Base-by-base conservation (phyloP, 306 rosid genomes). In the Lathyrus aphaca region DNA sequence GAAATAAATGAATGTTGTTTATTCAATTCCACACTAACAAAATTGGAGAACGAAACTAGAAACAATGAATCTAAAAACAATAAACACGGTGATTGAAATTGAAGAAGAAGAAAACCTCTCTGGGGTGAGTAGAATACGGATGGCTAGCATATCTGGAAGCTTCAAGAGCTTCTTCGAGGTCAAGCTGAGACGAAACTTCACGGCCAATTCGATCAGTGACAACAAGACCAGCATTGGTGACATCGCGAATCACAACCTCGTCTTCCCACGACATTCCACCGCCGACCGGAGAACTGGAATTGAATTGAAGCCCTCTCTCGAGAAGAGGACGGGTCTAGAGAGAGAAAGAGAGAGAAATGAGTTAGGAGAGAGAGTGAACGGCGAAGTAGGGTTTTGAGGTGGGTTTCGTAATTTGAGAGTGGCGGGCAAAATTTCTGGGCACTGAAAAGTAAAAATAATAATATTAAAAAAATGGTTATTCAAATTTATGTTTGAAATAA, bases 141-240 rank as follows among this genome's bases (percentile, higher is more conserved):
- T 94, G 96, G 48, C 92, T 94, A 2, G 89, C 82, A 65, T 94
- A 88, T 87, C 99, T 80, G 27, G 96, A 91, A 46, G 97, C 96
- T 68, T 94, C 99, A 1, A 94, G 92, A 64, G 97, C 70, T 81
- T 91, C 99, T 86, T 94, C 96, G 25, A 94, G 95, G 80, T 94
- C 97, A 56, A 87, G 91, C 79, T 94, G 97, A 49, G 97, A 82
- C 18, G 95, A 80, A 44, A 73, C 85, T 73, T 94, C 96, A 29
- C 95, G 88, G 68, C 89, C 92, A 84, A 88, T 94, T 71, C 96
- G 96, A 82, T 94, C 96, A 65, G 85, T 82, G 64, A 91, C 88
- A 25, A 83, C 92, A 2, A 91, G 81, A 32, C 97, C 96, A 5
- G 96, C 96, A 67, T 86, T 86, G 12, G 85, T 83, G 30, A 94